A percentile compares a stretch with the other conserved stretches of the same genome.
phyloP scores from a whole-genome alignment of 495 filamentous ascomycete species.

The Aspergillus taichungensis region DNA sequence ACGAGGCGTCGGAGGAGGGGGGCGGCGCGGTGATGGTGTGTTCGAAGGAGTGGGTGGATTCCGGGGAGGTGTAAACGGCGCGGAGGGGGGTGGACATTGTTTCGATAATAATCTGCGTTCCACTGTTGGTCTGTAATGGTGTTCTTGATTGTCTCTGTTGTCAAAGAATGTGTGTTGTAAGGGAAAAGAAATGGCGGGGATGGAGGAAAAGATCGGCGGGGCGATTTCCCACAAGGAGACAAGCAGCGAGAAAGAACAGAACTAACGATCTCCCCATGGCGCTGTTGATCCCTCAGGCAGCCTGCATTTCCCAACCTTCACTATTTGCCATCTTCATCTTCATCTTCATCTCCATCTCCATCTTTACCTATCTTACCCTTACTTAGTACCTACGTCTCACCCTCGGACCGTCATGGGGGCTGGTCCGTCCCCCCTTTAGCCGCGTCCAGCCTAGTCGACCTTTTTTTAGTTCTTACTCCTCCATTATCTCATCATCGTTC shows the following conservation, averaged over 20 bases:
- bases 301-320: constrained; percentile 1
- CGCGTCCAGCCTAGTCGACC: too few relatives aligned
- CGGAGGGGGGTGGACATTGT: constrained; percentile 18
- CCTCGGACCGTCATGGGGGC: too few relatives aligned
- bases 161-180: neutral
- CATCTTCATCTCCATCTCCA: too few relatives aligned
- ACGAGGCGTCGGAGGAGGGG: constrained; percentile 23
- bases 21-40: constrained; percentile 31
- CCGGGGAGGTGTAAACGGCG: constrained; percentile 53
- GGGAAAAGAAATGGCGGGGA: neutral
- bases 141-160: neutral
- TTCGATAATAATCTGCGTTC: too few relatives aligned
- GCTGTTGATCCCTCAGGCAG: neutral
- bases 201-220: constrained; percentile 4
- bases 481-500: neutral
- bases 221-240: neutral
- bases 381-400: too few relatives aligned
- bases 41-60: constrained; percentile 31
- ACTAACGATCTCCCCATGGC: neutral
- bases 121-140: too few relatives aligned
- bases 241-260: neutral
- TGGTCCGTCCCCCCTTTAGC: too few relatives aligned
- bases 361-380: too few relatives aligned
- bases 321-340: constrained; percentile 2
- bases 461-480: too few relatives aligned